Percentiles rank a stretch among this genome's conserved stretches.
Evolutionary conservation across 805 yeast species (phyloP).

Genomic region (Priceomyces carsonii): DNA sequence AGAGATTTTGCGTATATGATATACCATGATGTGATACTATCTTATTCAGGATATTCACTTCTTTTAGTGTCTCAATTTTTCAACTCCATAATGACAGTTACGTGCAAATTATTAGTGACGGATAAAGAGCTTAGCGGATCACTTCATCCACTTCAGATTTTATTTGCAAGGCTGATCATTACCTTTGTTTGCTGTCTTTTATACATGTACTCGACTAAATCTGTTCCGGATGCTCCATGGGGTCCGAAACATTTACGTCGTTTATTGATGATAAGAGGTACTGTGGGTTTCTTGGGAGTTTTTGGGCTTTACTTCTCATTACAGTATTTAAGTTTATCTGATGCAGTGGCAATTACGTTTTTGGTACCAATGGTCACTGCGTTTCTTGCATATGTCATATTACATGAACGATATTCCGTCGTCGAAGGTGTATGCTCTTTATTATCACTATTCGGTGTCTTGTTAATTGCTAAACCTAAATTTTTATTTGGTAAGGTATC

Average conservation of each 20-base stretch:
- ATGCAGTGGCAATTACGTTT: slow-evolving; percentile 79
- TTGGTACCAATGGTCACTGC: slow-evolving; percentile 78
- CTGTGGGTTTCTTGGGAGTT: slow-evolving; percentile 78
- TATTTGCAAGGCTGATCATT: slow-evolving; percentile 73
- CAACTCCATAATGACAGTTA: slow-evolving; percentile 73
- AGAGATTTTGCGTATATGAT: no score
- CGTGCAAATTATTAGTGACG: slow-evolving; percentile 73
- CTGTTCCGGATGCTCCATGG: slow-evolving; percentile 61
- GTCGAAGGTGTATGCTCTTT: slow-evolving; percentile 71
- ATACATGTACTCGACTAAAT: slow-evolving; percentile 52
- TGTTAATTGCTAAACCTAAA: slow-evolving; percentile 78
- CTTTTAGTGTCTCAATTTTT: slow-evolving; percentile 66
- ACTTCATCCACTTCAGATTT: slow-evolving; percentile 75
- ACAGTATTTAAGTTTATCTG: slow-evolving; percentile 72
- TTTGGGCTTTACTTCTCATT: slow-evolving; percentile 76
- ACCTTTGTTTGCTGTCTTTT: slow-evolving; percentile 60
- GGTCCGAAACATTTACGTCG: slow-evolving; percentile 65
- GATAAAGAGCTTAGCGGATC: slow-evolving; percentile 59
- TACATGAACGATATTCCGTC: slow-evolving; percentile 65
- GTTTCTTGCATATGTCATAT: slow-evolving; percentile 63
- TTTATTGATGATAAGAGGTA: slow-evolving; percentile 61
- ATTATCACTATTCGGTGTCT: slow-evolving; percentile 71
- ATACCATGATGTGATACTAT: background rate
- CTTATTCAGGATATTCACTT: slow-evolving; percentile 58
- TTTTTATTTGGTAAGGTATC: slow-evolving; percentile 58